Base-by-base conservation (phyloP, 2,329 filamentous ascomycete genomes). In the Penicillium glabrum region DNA sequence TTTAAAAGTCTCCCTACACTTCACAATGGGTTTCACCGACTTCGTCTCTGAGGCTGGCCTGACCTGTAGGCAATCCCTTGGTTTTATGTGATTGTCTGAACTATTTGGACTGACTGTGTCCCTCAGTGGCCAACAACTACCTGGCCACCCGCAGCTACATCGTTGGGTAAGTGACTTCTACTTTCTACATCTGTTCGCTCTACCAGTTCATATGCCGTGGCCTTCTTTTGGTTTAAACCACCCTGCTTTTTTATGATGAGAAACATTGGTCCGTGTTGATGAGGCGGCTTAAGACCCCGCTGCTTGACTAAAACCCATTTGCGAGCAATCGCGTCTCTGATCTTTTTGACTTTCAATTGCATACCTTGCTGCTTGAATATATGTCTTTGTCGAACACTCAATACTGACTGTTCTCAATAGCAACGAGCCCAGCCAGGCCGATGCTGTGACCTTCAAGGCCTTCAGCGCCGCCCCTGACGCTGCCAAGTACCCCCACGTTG, bases 261-360 rank as follows among this genome's bases (percentile, higher is more conserved):
- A 89, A 83, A 82, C 82, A 87, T 93, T 93, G 89, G 90, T 93
- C 90, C 90, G 89, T 93, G 90, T 95, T 93, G 87, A 90, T 85
- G 89, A 93, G 88, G 87, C 87, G 89, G 86, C 84, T 91, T 90
- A 93, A 93, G 89, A 93, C 89, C 82, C 90, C 89, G 87, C 86
- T 79, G 81, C 75, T 84, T 89, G 90, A 91, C 84, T 90, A 90
- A 82, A 79, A 77, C 82, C 83, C 84, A 88, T 86, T 41, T 82
- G 87, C 84, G 84, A 82, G 83, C 71, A 81, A 82, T 84, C 88
- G 89, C 88, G 90, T 76, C 83, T 90, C 89, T 93, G 89, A 91
- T 71, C 54, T 62, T 62, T 51, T 29, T 41, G n/a, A 47, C 29
- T 37, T 47, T 37, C 24, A 31, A 51, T 51, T 45, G 39, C 48